Conservation (phyloP, 2,329 filamentous ascomycete species). For the Diplodia scrobiculata region DNA sequence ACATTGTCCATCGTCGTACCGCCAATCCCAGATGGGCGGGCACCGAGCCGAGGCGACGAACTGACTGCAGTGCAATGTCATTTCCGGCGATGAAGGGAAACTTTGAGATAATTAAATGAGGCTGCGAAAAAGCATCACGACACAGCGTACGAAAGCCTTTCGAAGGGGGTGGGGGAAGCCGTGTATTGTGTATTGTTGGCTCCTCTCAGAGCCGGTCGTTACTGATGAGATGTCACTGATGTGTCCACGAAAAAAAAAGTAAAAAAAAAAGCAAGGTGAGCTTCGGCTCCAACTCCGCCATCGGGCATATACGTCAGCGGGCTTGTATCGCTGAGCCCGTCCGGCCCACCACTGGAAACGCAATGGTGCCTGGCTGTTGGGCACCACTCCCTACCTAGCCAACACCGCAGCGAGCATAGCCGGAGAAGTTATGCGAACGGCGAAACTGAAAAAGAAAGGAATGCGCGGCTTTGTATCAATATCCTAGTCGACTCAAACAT, state of each 20-base stretch:
- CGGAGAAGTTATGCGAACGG: conserved; percentile 4
- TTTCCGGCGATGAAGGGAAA: no score
- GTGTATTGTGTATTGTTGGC: background rate
- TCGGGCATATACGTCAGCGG: background rate
- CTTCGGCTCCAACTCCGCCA: background rate
- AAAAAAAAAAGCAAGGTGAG: conserved; percentile 9
- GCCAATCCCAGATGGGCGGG: no score
- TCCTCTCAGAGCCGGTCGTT: background rate
- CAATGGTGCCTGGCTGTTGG: conserved; percentile 4
- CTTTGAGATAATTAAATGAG: no score
- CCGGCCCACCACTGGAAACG: background rate
- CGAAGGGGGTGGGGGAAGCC: no score
- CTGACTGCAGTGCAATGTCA: no score
- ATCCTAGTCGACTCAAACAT: background rate
- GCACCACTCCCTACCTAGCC: background rate
- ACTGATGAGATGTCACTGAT: background rate
- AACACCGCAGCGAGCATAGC: background rate
- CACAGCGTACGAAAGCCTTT: no score
- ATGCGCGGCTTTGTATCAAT: background rate
- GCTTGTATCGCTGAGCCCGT: background rate
- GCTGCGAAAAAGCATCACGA: no score
- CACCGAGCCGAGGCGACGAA: no score
- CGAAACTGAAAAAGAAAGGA: conserved; percentile 1
- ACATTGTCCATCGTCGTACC: no score
- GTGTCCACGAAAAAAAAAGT: background rate